phyloP scores from a whole-genome alignment of 1,284 basidiomycete genomes.

The Salmacisia buchloeana region DNA sequence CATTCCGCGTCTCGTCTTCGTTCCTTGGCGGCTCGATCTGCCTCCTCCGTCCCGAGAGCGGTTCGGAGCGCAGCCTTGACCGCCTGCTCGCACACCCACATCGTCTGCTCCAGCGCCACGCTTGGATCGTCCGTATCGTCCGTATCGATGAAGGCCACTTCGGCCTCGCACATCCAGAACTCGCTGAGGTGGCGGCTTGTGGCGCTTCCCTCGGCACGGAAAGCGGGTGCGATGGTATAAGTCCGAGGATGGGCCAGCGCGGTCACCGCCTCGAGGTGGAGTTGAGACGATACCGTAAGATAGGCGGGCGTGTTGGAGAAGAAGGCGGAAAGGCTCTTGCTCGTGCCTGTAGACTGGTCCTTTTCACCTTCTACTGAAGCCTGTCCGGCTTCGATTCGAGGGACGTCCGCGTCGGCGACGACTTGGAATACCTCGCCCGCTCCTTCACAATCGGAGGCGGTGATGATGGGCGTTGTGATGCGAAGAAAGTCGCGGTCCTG shows the following conservation, averaged over 20 bases:
- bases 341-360: neutral
- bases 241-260: slow-evolving; percentile 67
- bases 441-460: slow-evolving; percentile 91
- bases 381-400: slow-evolving; percentile 10
- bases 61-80: slow-evolving; percentile 19
- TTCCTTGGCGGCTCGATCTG: neutral
- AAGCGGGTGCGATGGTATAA: slow-evolving; percentile 85
- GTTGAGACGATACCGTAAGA: slow-evolving; percentile 87
- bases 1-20: neutral
- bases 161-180: slow-evolving; percentile 98
- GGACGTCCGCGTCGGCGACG: slow-evolving; percentile 50
- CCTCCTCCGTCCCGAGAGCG: slow-evolving; percentile 10
- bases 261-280: slow-evolving; percentile 86
- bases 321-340: slow-evolving; percentile 14
- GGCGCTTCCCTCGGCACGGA: slow-evolving; percentile 82
- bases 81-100: slow-evolving; percentile 24
- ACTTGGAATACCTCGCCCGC: slow-evolving; percentile 87
- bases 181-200: slow-evolving; percentile 91
- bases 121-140: slow-evolving; percentile 10
- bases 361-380: slow-evolving; percentile 14
- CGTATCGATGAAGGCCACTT: slow-evolving; percentile 28
- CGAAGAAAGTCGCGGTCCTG: slow-evolving; percentile 66
- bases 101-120: slow-evolving; percentile 17
- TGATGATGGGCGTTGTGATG: slow-evolving; percentile 78
- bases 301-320: slow-evolving; percentile 60